Conservation (phyloP, 768 basidiomycete species). For the Phaeotremella fagi region DNA sequence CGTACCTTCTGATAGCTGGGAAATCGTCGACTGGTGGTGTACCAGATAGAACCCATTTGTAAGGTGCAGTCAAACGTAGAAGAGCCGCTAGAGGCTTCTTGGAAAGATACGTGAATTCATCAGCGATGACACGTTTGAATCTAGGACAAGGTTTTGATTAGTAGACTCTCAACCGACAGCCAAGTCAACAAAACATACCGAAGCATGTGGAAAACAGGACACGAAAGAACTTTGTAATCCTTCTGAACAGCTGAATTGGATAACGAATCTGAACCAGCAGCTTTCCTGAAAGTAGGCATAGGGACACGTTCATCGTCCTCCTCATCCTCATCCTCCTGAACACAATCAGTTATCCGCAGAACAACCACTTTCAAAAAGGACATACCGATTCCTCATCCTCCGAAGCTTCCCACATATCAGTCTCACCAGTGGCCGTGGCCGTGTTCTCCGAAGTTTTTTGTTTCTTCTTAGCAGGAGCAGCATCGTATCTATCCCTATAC, state of each 20-base stretch:
- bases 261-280: conserved; percentile 51
- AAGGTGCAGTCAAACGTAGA: conserved; percentile 67
- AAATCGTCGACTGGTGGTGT: conserved; percentile 92
- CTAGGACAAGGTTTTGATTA: conserved; percentile 39
- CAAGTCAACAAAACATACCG: conserved; percentile 34
- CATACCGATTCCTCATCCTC: conserved; percentile 52
- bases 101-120: conserved; percentile 89
- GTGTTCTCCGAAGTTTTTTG: conserved; percentile 50
- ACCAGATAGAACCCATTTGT: conserved; percentile 93
- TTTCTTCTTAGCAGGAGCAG: conserved; percentile 15
- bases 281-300: conserved; percentile 27
- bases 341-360: not conserved
- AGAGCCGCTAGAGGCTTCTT: conserved; percentile 74
- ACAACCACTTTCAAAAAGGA: not conserved
- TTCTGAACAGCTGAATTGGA: conserved; percentile 58
- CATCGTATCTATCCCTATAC: conserved; percentile 34
- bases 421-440: conserved; percentile 51
- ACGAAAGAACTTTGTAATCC: conserved; percentile 73
- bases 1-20: conserved; percentile 70
- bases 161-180: not conserved
- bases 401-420: conserved; percentile 38
- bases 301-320: conserved; percentile 20
- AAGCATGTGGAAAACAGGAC: conserved; percentile 87
- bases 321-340: conserved; percentile 22
- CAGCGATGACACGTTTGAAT: conserved; percentile 79